These are phyloP conservation scores for Penicillium cataractarum DNA, from an alignment of 495 filamentous ascomycete species.

Conservation along the genomic window DNA sequence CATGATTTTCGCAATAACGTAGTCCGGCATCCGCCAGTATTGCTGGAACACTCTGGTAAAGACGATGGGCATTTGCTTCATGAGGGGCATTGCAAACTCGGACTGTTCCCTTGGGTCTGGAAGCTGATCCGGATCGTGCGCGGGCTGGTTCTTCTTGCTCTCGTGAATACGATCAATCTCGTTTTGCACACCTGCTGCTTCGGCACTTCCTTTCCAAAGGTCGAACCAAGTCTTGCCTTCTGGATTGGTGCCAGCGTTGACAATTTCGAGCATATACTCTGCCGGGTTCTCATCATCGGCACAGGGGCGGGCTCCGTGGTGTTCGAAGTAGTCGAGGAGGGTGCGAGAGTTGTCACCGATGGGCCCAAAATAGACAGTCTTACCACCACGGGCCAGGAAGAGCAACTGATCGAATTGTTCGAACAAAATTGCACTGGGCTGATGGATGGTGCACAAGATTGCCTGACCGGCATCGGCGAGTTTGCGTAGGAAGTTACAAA, in stretches of 20 bases:
- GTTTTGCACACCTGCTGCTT: constrained; percentile 62
- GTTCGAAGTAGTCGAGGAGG: constrained; percentile 76
- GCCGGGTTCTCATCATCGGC: constrained; percentile 73
- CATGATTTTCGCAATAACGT: constrained; percentile 38
- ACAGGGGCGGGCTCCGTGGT: constrained; percentile 68
- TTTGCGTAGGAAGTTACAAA: constrained; percentile 77
- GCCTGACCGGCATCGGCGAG: constrained; percentile 84
- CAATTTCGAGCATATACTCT: constrained; percentile 89
- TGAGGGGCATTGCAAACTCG: constrained; percentile 55
- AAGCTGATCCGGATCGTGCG: not conserved
- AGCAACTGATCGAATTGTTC: constrained; percentile 87
- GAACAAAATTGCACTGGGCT: constrained; percentile 88
- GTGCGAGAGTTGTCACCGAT: constrained; percentile 75
- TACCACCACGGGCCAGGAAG: constrained; percentile 69
- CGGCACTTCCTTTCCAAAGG: constrained; percentile 70
- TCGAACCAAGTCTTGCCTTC: constrained; percentile 68
- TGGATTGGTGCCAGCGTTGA: constrained; percentile 37
- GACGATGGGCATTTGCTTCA: constrained; percentile 48
- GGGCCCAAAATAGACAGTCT: constrained; percentile 83
- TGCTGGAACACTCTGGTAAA: constrained; percentile 48
- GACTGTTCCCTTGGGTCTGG: constrained; percentile 14
- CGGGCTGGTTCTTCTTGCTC: constrained; percentile 42
- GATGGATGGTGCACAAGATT: no score
- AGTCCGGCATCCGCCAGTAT: constrained; percentile 58
- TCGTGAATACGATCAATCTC: constrained; percentile 68